A percentile compares a stretch with the other conserved stretches of the same genome.
phyloP scores from a whole-genome alignment of 1,139 yeast genomes.

The Nakaseomyces nivariensis region DNA sequence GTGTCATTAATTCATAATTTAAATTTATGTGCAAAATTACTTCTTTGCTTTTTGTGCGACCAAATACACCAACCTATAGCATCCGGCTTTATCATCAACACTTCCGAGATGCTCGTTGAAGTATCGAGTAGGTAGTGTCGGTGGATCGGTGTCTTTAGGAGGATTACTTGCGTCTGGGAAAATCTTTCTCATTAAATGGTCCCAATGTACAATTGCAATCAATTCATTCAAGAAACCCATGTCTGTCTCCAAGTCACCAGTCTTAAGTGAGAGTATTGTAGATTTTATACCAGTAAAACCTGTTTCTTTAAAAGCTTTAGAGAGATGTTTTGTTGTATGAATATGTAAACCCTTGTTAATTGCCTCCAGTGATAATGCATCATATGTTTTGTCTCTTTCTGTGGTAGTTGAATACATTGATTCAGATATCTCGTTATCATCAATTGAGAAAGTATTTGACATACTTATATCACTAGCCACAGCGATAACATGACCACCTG shows the following conservation, averaged over 20 bases:
- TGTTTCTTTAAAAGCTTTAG: conserved; percentile 18
- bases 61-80: conserved; percentile 17
- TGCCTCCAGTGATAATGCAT: conserved; percentile 21
- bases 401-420: conserved; percentile 13
- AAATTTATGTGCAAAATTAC: background rate
- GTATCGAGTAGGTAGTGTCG: conserved; percentile 18
- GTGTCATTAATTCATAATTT: background rate
- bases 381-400: conserved; percentile 20
- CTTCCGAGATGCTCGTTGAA: conserved; percentile 23
- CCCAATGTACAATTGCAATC: conserved; percentile 17
- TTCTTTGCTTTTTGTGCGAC: conserved; percentile 25
- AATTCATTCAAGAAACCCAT: conserved; percentile 27
- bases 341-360: conserved; percentile 22
- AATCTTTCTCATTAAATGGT: conserved; percentile 15
- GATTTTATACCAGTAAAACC: conserved; percentile 25
- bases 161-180: conserved; percentile 12
- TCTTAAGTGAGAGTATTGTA: conserved; percentile 19
- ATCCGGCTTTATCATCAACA: conserved; percentile 23
- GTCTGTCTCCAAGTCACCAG: conserved; percentile 23
- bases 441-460: conserved; percentile 13
- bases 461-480: conserved; percentile 18
- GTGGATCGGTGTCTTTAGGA: conserved; percentile 15
- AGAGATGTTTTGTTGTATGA: conserved; percentile 23
- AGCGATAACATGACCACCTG: conserved; percentile 26
- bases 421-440: background rate